Conservation (phyloP, 352 stramenopile species). For the Globisporangium viniferum region DNA sequence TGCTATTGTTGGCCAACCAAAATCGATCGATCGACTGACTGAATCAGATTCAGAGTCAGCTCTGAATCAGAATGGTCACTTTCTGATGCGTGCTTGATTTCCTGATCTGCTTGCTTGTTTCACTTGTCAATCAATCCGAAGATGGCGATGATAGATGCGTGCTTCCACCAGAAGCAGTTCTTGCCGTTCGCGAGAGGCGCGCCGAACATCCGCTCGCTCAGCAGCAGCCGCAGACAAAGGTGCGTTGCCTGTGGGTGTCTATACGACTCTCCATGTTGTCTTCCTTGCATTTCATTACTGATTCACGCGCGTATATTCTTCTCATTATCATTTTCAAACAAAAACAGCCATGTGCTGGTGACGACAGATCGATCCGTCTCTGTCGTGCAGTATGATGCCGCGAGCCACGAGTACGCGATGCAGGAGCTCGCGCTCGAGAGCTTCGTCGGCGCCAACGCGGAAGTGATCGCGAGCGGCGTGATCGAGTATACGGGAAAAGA, state of each 20-base stretch:
- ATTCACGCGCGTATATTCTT: not conserved
- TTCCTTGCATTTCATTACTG: not conserved
- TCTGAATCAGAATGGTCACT: not conserved
- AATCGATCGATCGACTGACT: no score
- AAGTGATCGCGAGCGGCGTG: slow-evolving; percentile 45
- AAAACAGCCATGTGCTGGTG: slow-evolving; percentile 53
- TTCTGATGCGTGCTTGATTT: not conserved
- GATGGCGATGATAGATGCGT: slow-evolving; percentile 20
- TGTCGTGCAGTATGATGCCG: slow-evolving; percentile 30
- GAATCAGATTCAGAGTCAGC: not conserved
- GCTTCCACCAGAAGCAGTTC: slow-evolving; percentile 59
- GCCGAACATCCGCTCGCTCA: slow-evolving; percentile 57
- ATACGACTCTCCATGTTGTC: not conserved
- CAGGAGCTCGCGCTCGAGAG: slow-evolving; percentile 34
- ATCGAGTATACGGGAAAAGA: slow-evolving; percentile 38
- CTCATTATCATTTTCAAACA: not conserved
- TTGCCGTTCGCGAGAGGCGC: slow-evolving; percentile 55
- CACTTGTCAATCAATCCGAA: not conserved
- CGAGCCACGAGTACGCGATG: slow-evolving; percentile 31
- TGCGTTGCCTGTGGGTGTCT: not conserved
- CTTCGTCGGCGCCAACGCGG: slow-evolving; percentile 17
- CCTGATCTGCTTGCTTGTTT: not conserved
- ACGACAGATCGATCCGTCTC: slow-evolving; percentile 62
- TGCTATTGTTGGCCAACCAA: no score
- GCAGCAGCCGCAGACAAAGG: slow-evolving; percentile 29